Percentiles rank a stretch among this genome's conserved stretches.
Evolutionary conservation across 192 early-diverging fungal genomes (phyloP).

Genomic region (Coemansia sp.): DNA sequence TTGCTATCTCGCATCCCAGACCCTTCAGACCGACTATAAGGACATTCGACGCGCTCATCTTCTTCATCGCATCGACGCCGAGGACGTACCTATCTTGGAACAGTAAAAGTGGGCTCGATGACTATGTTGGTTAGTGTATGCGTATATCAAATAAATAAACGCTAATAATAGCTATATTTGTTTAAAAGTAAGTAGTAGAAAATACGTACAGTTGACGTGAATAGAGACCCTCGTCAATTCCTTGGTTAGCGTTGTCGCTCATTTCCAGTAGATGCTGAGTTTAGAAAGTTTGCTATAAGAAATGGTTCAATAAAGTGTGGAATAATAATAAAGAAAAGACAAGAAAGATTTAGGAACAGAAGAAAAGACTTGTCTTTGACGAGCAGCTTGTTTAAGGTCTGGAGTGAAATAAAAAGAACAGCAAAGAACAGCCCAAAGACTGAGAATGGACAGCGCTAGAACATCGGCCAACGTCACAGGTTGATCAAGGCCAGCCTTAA

Average conservation of each 20-base stretch:
- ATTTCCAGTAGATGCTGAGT: slow-evolving; percentile 6
- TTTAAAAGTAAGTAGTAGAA: neutral
- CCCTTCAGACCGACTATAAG: slow-evolving; percentile 95
- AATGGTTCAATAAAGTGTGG: slow-evolving; percentile 8
- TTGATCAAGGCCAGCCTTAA: neutral
- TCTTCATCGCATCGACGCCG: slow-evolving; percentile 95
- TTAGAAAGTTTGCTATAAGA: slow-evolving; percentile 12
- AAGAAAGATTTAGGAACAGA: slow-evolving; percentile 1
- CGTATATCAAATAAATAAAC: slow-evolving; percentile 1
- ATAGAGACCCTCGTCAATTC: slow-evolving; percentile 96
- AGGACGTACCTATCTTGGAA: slow-evolving; percentile 72
- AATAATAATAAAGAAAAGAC: slow-evolving; percentile 1
- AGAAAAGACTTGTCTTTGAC: no score
- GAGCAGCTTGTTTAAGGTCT: no score
- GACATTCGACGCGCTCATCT: slow-evolving; percentile 95
- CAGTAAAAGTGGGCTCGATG: slow-evolving; percentile 5
- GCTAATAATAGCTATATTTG: neutral
- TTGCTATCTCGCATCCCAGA: slow-evolving; percentile 97
- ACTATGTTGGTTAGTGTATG: neutral
- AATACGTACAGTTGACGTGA: slow-evolving; percentile 94
- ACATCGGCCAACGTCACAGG: neutral
- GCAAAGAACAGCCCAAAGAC: no score
- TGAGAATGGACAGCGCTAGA: no score
- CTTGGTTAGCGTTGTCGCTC: slow-evolving; percentile 19
- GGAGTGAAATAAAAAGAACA: no score